Conservation (phyloP, 768 basidiomycete species). For the Lactifluus subvellereus region DNA sequence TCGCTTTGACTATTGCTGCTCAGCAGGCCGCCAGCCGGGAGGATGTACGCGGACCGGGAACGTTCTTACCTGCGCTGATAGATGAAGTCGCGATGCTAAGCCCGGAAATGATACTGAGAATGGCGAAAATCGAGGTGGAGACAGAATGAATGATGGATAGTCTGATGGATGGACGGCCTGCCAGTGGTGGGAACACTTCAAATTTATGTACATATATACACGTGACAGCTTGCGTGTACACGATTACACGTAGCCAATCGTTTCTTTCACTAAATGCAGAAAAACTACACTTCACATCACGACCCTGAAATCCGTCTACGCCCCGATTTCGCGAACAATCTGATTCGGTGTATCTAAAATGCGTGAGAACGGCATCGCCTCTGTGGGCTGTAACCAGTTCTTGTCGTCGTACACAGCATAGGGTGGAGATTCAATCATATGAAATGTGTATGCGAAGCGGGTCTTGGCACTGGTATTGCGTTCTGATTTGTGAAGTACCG, state of each 20-base stretch:
- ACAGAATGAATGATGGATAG: background rate
- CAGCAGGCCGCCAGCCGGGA: conserved; percentile 47
- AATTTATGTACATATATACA: background rate
- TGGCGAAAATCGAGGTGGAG: conserved; percentile 21
- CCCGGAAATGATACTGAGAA: conserved; percentile 31
- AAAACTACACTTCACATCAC: background rate
- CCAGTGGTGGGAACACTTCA: background rate
- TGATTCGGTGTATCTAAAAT: conserved; percentile 38
- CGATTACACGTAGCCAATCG: background rate
- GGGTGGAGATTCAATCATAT: conserved; percentile 79
- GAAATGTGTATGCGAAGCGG: conserved; percentile 93
- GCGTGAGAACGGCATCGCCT: conserved; percentile 72
- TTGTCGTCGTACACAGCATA: conserved; percentile 75
- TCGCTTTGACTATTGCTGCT: conserved; percentile 55
- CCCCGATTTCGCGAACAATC: conserved; percentile 23
- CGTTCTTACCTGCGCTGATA: conserved; percentile 59
- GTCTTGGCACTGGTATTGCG: conserved; percentile 75
- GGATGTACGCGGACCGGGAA: conserved; percentile 56
- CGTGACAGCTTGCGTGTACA: background rate
- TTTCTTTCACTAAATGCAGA: background rate
- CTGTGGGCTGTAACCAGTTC: conserved; percentile 94
- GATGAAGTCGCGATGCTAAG: conserved; percentile 51
- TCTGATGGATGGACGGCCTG: background rate
- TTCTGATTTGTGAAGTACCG: conserved; percentile 88
- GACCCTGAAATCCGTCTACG: background rate